Evolutionary conservation across 2,329 filamentous ascomycete genomes (phyloP), one percentile per base, ranked within the genome.

Genomic region (Scortechinia acanthostroma): DNA sequence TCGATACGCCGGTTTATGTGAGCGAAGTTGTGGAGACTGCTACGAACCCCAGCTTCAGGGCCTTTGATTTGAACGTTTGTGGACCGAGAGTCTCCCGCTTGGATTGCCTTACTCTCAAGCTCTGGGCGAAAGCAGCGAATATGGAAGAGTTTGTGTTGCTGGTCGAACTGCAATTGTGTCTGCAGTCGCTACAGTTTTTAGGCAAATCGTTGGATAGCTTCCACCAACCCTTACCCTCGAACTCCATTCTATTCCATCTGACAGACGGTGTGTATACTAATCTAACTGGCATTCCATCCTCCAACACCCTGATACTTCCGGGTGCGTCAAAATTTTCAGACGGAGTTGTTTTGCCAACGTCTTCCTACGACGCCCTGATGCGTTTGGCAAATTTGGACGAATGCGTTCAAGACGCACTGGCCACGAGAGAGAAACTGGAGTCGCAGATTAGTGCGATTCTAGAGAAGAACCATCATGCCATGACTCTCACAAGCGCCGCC

Each of bases 281-380:
- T 51, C 70, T 81, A 45, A 78, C 69, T 1, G 75, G 80, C 51
- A 59, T 79, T 19, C 70, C 74, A 3, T 60, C 73, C 4, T 59
- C 67, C 25, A 48, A 58, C 48, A 43, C 58, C n/a, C 45, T 46
- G n/a, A n/a, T n/a, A n/a, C 25, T 42, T 6, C 50, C 35, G 23
- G 35, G 13, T 13, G 35, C 14, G 17, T 19, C 17, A 6, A 54
- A 44, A 51, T 60, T 23, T 61, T 66, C 52, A 55, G 59, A 33
- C 49, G 54, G 19, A 3, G 37, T 44, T 17, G 50, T 57, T 3
- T 57, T 76, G n/a, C 58, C 64, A 1, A 79, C 76, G 1, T 77
- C 79, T 1, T 80, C 80, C 0, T 86, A 83, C 56, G 81, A 86
- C 54, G 71, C 77, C 4, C 60, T 86, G 33, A 77, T 84, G 68